A percentile compares a stretch with the other conserved stretches of the same genome.
phyloP scores from a whole-genome alignment of 2,329 filamentous ascomycete species.

The Stachybotrys chlorohalonatus region DNA sequence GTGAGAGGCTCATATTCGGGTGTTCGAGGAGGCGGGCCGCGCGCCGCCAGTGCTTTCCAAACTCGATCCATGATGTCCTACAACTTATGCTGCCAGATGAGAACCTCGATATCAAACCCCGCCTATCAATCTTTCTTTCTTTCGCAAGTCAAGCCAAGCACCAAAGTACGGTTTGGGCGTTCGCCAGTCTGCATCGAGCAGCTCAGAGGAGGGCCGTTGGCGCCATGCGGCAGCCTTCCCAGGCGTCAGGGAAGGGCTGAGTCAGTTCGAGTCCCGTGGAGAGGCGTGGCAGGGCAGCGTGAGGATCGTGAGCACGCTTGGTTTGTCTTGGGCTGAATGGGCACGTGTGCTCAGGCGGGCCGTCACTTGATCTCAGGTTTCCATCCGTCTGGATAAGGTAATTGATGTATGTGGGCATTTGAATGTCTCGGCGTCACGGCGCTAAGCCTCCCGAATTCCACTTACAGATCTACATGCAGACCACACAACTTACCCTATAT shows the following conservation, averaged over 20 bases:
- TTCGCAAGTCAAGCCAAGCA: background rate
- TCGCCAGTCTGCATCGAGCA: too few species aligned
- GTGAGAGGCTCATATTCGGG: constrained; percentile 24
- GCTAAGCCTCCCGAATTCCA: too few species aligned
- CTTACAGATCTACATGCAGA: too few species aligned
- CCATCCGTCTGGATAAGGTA: too few species aligned
- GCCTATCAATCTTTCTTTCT: too few species aligned
- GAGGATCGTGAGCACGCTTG: background rate
- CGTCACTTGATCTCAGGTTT: too few species aligned
- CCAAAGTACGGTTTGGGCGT: background rate
- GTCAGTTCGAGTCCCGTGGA: background rate
- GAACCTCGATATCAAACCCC: too few species aligned
- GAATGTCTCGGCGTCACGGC: too few species aligned
- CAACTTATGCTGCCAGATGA: too few species aligned
- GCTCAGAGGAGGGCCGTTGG: background rate
- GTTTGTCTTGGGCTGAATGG: too few species aligned
- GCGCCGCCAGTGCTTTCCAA: constrained; percentile 10
- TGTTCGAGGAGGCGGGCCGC: constrained; percentile 7
- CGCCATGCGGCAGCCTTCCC: background rate
- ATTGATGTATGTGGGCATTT: too few species aligned
- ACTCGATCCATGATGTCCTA: constrained; percentile 15
- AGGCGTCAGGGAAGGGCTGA: background rate
- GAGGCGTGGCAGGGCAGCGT: background rate
- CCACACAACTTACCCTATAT: too few species aligned
- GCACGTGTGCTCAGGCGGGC: background rate